phyloP scores from a whole-genome alignment of 2,329 filamentous ascomycete species.

The Phoma sp. region DNA sequence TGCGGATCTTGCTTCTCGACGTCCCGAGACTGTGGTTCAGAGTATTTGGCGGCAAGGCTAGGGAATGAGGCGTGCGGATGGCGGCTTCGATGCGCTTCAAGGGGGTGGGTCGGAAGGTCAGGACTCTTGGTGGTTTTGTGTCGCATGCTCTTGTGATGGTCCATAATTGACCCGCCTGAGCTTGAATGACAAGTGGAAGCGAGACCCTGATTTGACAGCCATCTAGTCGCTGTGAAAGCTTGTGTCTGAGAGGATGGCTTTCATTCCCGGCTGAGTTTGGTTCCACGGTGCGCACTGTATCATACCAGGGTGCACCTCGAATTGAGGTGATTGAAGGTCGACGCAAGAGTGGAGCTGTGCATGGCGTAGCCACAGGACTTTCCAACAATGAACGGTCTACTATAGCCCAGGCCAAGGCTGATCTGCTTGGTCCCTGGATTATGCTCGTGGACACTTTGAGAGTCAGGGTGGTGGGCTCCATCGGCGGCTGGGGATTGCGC shows the following conservation, averaged over 20 bases:
- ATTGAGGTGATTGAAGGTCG: not conserved
- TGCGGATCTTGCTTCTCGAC: conserved; percentile 2
- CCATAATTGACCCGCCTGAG: not conserved
- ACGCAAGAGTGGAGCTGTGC: conserved; percentile 2
- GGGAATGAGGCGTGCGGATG: conserved; percentile 3
- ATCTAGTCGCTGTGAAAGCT: not conserved
- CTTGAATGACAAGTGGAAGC: conserved; percentile 2
- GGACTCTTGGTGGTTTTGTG: conserved; percentile 4
- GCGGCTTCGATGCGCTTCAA: conserved; percentile 7
- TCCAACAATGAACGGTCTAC: not conserved
- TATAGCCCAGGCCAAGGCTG: not conserved
- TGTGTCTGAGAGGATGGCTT: not conserved
- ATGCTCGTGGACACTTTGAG: not conserved
- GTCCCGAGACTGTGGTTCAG: conserved; percentile 1
- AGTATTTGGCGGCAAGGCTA: conserved; percentile 12
- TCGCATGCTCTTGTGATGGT: conserved; percentile 5
- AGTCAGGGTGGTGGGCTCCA: conserved; percentile 4
- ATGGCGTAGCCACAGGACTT: not conserved
- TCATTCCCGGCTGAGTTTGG: not conserved
- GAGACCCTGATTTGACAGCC: not conserved
- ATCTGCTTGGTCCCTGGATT: conserved; percentile 1
- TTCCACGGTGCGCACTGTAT: not conserved
- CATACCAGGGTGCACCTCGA: not conserved
- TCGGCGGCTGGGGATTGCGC: conserved; percentile 1
- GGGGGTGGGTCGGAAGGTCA: conserved; percentile 13